A percentile compares a stretch with the other conserved stretches of the same genome.
Evolutionary conservation across 164 flowering plant species (phyloP).

Genomic region (Vitis amurensis): DNA sequence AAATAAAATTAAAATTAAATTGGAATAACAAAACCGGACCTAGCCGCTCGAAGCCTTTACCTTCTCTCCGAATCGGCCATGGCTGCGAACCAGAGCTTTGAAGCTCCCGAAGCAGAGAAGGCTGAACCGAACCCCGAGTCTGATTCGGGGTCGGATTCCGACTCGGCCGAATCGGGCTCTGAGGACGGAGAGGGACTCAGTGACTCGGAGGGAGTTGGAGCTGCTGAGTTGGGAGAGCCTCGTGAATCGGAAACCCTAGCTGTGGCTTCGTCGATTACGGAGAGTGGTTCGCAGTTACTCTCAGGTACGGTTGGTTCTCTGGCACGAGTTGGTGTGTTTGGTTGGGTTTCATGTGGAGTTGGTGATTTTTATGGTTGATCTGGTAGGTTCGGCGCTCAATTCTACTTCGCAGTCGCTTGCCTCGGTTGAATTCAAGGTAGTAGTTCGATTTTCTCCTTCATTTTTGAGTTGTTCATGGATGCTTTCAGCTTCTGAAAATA

Average conservation of each 20-base stretch:
- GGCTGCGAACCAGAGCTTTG: slow-evolving; percentile 28
- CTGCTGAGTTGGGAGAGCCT: slow-evolving; percentile 6
- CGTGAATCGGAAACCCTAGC: slow-evolving; percentile 18
- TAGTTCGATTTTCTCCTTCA: neutral
- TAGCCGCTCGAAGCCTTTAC: slow-evolving; percentile 19
- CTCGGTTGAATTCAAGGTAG: slow-evolving; percentile 31
- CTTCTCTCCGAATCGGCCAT: slow-evolving; percentile 22
- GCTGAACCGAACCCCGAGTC: neutral
- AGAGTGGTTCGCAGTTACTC: slow-evolving; percentile 6
- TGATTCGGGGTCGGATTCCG: too few relatives aligned
- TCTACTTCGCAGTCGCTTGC: slow-evolving; percentile 9
- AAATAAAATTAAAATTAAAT: neutral
- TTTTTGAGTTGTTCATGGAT: neutral
- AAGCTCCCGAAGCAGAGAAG: slow-evolving; percentile 11
- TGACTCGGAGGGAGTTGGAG: slow-evolving; percentile 6
- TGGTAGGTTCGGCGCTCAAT: slow-evolving; percentile 19
- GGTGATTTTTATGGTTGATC: slow-evolving; percentile 7
- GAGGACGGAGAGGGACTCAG: slow-evolving; percentile 10
- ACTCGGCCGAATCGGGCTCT: neutral
- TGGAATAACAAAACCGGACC: slow-evolving; percentile 3
- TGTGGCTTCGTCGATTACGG: neutral
- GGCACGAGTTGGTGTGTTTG: slow-evolving; percentile 11
- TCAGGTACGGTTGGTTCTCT: slow-evolving; percentile 12
- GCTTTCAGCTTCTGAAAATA: neutral
- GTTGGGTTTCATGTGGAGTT: neutral